Conservation (phyloP, 768 basidiomycete genomes). For the Russula earlei region DNA sequence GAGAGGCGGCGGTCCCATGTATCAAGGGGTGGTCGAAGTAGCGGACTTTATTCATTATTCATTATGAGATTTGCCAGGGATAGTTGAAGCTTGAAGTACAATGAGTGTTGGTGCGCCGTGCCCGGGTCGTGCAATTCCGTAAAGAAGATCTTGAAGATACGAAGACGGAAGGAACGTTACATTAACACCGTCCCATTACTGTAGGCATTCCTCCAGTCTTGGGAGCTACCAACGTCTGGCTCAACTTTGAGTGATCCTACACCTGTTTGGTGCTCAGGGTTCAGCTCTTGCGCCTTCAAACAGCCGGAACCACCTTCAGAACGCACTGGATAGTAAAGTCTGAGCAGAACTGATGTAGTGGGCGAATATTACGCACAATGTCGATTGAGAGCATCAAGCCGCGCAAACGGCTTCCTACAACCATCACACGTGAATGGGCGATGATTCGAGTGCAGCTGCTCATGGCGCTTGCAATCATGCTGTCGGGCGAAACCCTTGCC, state of each 20-base stretch:
- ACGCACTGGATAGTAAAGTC: constrained; percentile 38
- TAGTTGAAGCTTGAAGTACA: neutral
- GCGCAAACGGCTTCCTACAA: constrained; percentile 86
- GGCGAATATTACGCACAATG: constrained; percentile 51
- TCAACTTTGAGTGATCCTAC: neutral
- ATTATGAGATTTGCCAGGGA: neutral
- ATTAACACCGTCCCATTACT: neutral
- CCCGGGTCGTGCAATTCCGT: neutral
- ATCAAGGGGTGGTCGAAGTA: constrained; percentile 1
- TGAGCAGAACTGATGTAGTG: neutral
- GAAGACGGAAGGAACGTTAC: neutral
- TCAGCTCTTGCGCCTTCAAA: constrained; percentile 33
- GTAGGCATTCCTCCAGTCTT: neutral
- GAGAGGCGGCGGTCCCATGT: neutral
- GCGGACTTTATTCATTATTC: too few relatives aligned
- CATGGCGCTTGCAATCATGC: constrained; percentile 95
- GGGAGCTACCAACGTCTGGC: neutral
- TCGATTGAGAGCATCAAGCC: constrained; percentile 90
- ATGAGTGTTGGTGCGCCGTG: neutral
- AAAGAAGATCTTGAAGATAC: neutral
- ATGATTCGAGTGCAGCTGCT: constrained; percentile 88
- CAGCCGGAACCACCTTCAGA: constrained; percentile 82
- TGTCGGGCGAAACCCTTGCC: constrained; percentile 90
- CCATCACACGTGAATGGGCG: constrained; percentile 90
- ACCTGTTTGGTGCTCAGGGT: constrained; percentile 8